phyloP scores from a whole-genome alignment of 371 early-diverging fungal genomes.

The Mortierella sp. region DNA sequence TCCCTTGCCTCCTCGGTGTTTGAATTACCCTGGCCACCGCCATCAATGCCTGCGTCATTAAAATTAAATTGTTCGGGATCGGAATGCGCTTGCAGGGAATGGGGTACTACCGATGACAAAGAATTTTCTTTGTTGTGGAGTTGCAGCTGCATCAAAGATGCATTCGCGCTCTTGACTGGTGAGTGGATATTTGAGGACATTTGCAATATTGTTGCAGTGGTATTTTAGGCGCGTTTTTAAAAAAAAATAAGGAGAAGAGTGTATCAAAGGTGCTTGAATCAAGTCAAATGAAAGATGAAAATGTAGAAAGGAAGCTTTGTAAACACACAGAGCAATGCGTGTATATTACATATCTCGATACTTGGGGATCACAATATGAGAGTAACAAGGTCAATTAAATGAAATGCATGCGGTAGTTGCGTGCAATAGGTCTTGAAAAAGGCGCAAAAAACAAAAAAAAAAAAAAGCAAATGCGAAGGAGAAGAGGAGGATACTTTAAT shows the following conservation, averaged over 20 bases:
- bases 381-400: too few relatives aligned
- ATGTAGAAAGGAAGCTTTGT: too few relatives aligned
- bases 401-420: too few relatives aligned
- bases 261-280: too few relatives aligned
- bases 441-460: too few relatives aligned
- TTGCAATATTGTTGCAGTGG: not conserved
- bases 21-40: not conserved
- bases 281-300: too few relatives aligned
- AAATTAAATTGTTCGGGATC: not conserved
- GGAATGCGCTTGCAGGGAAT: not conserved
- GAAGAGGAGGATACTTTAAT: too few relatives aligned
- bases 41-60: not conserved
- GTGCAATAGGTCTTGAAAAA: too few relatives aligned
- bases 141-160: not conserved
- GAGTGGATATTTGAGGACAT: not conserved
- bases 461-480: too few relatives aligned
- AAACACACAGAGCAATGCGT: too few relatives aligned
- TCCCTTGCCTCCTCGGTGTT: not conserved
- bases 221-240: not conserved
- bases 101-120: not conserved
- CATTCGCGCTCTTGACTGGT: not conserved
- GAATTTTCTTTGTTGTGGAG: not conserved
- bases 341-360: too few relatives aligned
- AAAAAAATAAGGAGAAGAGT: not conserved
- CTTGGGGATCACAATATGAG: too few relatives aligned